Conservation (phyloP, 331 rosid species). For the Rhamnella rubrinervis region DNA sequence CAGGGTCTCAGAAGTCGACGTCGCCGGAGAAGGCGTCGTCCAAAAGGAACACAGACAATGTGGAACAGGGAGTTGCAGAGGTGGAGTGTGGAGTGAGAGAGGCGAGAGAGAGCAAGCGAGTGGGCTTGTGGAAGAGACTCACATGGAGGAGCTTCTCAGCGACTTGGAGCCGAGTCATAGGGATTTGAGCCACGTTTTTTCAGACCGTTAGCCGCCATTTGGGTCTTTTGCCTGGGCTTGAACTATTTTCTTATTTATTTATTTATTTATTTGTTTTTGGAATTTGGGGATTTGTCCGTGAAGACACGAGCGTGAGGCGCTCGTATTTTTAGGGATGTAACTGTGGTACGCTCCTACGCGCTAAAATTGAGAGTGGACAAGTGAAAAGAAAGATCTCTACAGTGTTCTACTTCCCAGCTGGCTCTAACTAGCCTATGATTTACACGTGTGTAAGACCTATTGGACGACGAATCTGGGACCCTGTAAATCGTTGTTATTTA, state of each 20-base stretch:
- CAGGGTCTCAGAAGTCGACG: slow-evolving; percentile 48
- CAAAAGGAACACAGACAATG: slow-evolving; percentile 2
- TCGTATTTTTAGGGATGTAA: too few species aligned
- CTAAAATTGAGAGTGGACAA: background rate
- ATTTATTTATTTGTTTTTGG: too few species aligned
- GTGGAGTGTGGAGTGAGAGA: slow-evolving; percentile 56
- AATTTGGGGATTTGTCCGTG: too few species aligned
- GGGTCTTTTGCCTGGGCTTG: background rate
- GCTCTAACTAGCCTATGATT: too few species aligned
- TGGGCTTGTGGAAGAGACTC: slow-evolving; percentile 33
- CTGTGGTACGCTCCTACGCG: background rate
- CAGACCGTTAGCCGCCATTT: background rate
- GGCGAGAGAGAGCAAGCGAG: slow-evolving; percentile 47
- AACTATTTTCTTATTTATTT: too few species aligned
- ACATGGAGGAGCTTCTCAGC: slow-evolving; percentile 59
- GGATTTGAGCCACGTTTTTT: too few species aligned
- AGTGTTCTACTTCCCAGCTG: too few species aligned
- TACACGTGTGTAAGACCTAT: too few species aligned
- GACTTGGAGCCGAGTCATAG: slow-evolving; percentile 53
- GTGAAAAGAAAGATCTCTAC: background rate
- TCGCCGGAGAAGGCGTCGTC: slow-evolving; percentile 32
- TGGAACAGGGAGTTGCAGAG: slow-evolving; percentile 46
- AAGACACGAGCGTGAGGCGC: too few species aligned
- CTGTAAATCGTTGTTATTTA: too few species aligned
- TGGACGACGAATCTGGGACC: too few species aligned